Percentiles rank a stretch among this genome's conserved stretches.
These are phyloP conservation scores for Trichoderma sp. DNA, from an alignment of 2,329 filamentous ascomycete genomes.

Conservation along the genomic window DNA sequence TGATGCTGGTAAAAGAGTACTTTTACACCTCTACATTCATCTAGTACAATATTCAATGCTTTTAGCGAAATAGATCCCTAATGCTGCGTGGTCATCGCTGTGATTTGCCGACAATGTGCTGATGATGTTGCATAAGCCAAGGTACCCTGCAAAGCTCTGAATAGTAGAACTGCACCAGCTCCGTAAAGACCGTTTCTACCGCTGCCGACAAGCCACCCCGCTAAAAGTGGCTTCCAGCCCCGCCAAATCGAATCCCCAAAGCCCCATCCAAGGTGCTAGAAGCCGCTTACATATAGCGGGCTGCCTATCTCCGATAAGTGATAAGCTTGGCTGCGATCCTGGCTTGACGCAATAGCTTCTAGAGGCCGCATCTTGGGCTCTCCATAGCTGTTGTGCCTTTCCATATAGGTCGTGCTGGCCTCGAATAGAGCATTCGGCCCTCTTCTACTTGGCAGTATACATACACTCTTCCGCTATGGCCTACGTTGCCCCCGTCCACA, in stretches of 20 bases:
- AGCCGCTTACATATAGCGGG: conserved; percentile 30
- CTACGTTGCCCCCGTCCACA: conserved; percentile 91
- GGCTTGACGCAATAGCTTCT: conserved; percentile 13
- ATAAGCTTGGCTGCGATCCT: not conserved
- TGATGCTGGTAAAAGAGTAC: not conserved
- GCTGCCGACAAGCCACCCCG: conserved; percentile 28
- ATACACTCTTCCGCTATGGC: conserved; percentile 62
- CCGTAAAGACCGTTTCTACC: not conserved
- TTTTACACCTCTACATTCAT: too few species aligned
- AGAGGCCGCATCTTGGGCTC: conserved; percentile 3
- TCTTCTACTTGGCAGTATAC: not conserved
- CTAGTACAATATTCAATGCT: not conserved
- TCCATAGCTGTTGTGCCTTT: conserved; percentile 16
- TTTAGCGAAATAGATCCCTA: not conserved
- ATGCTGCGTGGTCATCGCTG: not conserved
- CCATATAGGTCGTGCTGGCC: conserved; percentile 33
- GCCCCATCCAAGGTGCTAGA: conserved; percentile 18
- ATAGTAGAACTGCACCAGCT: not conserved
- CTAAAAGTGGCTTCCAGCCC: conserved; percentile 24
- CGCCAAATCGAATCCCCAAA: conserved; percentile 27
- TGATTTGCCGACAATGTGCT: not conserved
- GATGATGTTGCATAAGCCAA: not conserved
- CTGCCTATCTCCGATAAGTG: conserved; percentile 23
- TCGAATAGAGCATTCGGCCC: conserved; percentile 8
- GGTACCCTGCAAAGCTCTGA: not conserved